Evolutionary conservation across 228 moss, liverwort and hornwort genomes (phyloP), one percentile per base, ranked within the genome.

Genomic region (Sphagnum fallax): DNA sequence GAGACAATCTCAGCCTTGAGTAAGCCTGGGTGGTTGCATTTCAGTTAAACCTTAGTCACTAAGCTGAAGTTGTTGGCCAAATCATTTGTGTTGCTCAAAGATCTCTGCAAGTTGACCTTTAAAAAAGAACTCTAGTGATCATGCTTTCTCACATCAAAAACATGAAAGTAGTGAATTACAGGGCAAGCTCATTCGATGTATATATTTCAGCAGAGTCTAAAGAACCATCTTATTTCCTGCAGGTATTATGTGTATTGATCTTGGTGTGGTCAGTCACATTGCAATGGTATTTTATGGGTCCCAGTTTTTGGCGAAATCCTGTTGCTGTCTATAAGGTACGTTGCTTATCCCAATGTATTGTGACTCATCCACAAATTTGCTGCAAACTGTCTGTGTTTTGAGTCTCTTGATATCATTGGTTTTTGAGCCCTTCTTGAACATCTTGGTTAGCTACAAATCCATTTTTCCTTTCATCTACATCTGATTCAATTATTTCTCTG

Each of bases 201-300:
- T 16, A 62, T 16, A 14, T 65, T 48, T 48, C 8, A 10, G 4
- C 50, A 48, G 10, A n/a, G n/a, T 5, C 50, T n/a, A n/a, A 65
- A 49, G 14, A 48, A 13, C 50, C 32, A 49, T 48, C 32, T 12
- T 48, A 61, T 60, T 48, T 48, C 69, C 52, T 66, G 77, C 86
- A 94, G 94, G 66, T 83, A 61, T 81, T 83, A 50, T 94, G 94
- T 74, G 77, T 90, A 75, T 71, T 94, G 74, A 78, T 91, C 69
- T 82, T 94, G 78, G 90, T 87, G 58, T 94, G 86, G 92, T 94
- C 92, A 16, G 88, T 92, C 62, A 84, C 78, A 63, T 76, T 94
- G 76, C 94, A 94, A 78, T 80, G 88, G 16, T 94, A 94, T 65
- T 94, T 92, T 69, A 77, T 91, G 76, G 84, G 88, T 71, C 74